These are phyloP conservation scores for Pilaira anomala DNA, from an alignment of 192 early-diverging fungal genomes.

Conservation along the genomic window DNA sequence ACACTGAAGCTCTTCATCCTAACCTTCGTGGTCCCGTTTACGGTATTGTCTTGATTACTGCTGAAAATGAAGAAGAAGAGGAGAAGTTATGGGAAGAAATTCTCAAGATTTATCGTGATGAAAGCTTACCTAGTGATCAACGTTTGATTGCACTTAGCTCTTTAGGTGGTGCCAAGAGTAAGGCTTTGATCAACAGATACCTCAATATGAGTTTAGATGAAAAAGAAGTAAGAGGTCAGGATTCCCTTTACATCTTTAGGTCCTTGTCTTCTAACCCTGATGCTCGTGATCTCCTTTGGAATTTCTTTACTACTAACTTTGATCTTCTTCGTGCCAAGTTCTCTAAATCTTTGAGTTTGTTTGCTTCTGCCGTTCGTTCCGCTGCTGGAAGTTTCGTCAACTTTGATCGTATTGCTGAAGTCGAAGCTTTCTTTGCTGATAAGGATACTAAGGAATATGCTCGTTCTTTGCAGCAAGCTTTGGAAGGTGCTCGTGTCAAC, in stretches of 20 bases:
- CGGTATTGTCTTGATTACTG: slow-evolving; percentile 62
- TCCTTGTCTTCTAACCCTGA: slow-evolving; percentile 53
- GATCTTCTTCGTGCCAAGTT: slow-evolving; percentile 55
- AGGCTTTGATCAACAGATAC: slow-evolving; percentile 55
- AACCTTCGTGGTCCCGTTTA: slow-evolving; percentile 73
- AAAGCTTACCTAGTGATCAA: slow-evolving; percentile 62
- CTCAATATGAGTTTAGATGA: slow-evolving; percentile 60
- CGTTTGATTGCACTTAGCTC: slow-evolving; percentile 60
- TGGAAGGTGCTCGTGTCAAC: slow-evolving; percentile 66
- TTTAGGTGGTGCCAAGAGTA: slow-evolving; percentile 54
- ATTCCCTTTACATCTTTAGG: slow-evolving; percentile 52
- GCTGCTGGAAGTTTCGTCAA: slow-evolving; percentile 42
- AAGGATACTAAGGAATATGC: slow-evolving; percentile 61
- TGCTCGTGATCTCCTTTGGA: slow-evolving; percentile 61
- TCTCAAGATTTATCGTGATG: slow-evolving; percentile 58
- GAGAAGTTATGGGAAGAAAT: slow-evolving; percentile 50
- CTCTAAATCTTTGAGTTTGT: slow-evolving; percentile 42
- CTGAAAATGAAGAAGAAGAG: slow-evolving; percentile 54
- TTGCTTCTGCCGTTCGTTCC: slow-evolving; percentile 46
- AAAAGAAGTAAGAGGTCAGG: slow-evolving; percentile 68
- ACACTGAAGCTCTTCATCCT: slow-evolving; percentile 69
- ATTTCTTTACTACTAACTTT: slow-evolving; percentile 63
- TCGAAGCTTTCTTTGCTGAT: slow-evolving; percentile 60
- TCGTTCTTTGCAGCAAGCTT: slow-evolving; percentile 66
- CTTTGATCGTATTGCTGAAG: slow-evolving; percentile 60